Conservation (phyloP, 2,329 filamentous ascomycete genomes). For the Eutypa lata region DNA sequence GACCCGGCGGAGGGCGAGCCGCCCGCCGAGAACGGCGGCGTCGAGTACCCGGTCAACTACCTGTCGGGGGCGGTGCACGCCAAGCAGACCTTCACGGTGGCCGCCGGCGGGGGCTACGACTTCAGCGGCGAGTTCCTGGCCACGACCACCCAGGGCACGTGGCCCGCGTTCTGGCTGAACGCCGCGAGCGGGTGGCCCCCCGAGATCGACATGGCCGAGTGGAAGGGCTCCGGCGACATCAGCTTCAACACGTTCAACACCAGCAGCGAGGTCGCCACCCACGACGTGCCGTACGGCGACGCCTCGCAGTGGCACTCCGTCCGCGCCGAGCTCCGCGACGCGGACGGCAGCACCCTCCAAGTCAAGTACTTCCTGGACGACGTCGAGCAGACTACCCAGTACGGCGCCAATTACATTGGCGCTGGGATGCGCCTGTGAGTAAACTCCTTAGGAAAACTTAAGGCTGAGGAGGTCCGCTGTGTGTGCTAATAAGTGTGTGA, state of each 20-base stretch:
- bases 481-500: background rate
- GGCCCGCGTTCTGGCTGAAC: slow-evolving; percentile 44
- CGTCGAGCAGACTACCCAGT: slow-evolving; percentile 36
- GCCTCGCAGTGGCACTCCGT: slow-evolving; percentile 37
- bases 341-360: slow-evolving; percentile 36
- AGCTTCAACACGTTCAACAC: slow-evolving; percentile 40
- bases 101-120: slow-evolving; percentile 33
- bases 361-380: slow-evolving; percentile 42
- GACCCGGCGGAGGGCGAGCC: slow-evolving; percentile 28
- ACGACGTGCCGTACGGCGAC: slow-evolving; percentile 34
- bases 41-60: slow-evolving; percentile 33
- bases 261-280: slow-evolving; percentile 29
- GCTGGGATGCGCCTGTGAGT: slow-evolving; percentile 19
- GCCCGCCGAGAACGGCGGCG: slow-evolving; percentile 3
- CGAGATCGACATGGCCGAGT: slow-evolving; percentile 46
- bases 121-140: slow-evolving; percentile 38
- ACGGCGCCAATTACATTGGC: slow-evolving; percentile 36
- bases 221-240: slow-evolving; percentile 41
- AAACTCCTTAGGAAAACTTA: no score
- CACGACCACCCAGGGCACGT: slow-evolving; percentile 34
- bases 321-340: slow-evolving; percentile 36
- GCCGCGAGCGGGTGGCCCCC: slow-evolving; percentile 43
- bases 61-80: slow-evolving; percentile 34
- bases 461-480: no score
- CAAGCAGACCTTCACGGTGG: slow-evolving; percentile 38